Base-by-base conservation (phyloP, 2,329 filamentous ascomycete genomes). In the Pseudogymnoascus sp. region DNA sequence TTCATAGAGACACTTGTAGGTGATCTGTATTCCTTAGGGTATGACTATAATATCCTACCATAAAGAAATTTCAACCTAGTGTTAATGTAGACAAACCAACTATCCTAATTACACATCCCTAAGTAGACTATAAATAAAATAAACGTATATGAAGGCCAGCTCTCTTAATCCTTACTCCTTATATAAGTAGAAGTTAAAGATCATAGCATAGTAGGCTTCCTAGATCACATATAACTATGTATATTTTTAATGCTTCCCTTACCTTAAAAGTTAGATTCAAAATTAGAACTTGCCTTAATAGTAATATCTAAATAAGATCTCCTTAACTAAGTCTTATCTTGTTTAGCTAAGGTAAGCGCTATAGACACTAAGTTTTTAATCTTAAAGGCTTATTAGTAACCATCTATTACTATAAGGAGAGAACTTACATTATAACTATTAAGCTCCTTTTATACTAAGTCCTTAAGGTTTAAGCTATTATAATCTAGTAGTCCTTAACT, bases 391-490 rank as follows among this genome's bases (percentile, higher is more conserved):
- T 28, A 62, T 40, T 19, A 28, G 38, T 44, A 17, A 62, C 3
- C 26, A 26, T 31, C 21, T 60, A 33, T 63, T 21, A 31, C 40
- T 50, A 57, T 44, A 47, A 63, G 61, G 57, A 65, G 66, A 65
- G 6, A 6, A 26, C 26, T 26, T 26, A 26, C 26, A 26, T 26
- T n/a, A n/a, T n/a, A n/a, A n/a, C n/a, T n/a, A n/a, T n/a, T 63
- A 47, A 61, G 65, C 67, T 67, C 65, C 66, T 64, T 64, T 60
- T 60, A 63, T 66, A 57, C 64, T 64, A 65, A 26, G 64, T 64
- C 28, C 50, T 63, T 59, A 61, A 61, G 64, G 40, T 31, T 65
- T 62, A 63, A 65, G 66, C 64, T 64, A 60, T 64, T 33, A 61
- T 35, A 64, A 65, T 60, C 60, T 64, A 64, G 66, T 65, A 65